These are phyloP conservation scores for Amylostereum chailletii DNA, from an alignment of 1,284 basidiomycete species.

Conservation along the genomic window DNA sequence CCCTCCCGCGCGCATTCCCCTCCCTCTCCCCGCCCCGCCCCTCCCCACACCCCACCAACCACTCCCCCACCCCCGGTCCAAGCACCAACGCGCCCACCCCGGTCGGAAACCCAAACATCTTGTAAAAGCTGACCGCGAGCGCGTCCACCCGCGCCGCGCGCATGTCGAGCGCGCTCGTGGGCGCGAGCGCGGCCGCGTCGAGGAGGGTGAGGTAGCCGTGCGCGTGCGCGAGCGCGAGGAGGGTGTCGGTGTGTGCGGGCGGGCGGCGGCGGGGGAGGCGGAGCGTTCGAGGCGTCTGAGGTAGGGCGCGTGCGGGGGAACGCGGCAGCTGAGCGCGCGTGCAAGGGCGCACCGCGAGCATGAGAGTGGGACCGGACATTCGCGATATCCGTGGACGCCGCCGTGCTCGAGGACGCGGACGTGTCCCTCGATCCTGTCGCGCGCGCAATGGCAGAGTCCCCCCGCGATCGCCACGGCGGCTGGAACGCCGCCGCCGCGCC, in stretches of 20 bases:
- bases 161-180: conserved; percentile 60
- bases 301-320: neutral
- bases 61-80: conserved; percentile 76
- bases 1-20: conserved; percentile 48
- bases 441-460: too few relatives aligned
- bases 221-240: conserved; percentile 48
- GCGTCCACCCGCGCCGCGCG: conserved; percentile 63
- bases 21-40: conserved; percentile 51
- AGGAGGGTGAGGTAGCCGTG: conserved; percentile 69
- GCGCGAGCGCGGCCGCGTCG: conserved; percentile 73
- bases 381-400: too few relatives aligned
- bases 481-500: too few relatives aligned
- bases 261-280: neutral
- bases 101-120: conserved; percentile 85
- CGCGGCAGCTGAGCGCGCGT: neutral
- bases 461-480: too few relatives aligned
- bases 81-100: conserved; percentile 77
- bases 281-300: neutral
- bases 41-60: conserved; percentile 66
- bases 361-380: too few relatives aligned
- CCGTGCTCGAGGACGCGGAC: too few relatives aligned
- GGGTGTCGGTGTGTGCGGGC: conserved; percentile 7
- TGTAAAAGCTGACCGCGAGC: conserved; percentile 80
- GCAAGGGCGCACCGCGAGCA: too few relatives aligned
- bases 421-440: too few relatives aligned